Evolutionary conservation across 306 rosid genomes (phyloP).

Genomic region (Prunus persica): DNA sequence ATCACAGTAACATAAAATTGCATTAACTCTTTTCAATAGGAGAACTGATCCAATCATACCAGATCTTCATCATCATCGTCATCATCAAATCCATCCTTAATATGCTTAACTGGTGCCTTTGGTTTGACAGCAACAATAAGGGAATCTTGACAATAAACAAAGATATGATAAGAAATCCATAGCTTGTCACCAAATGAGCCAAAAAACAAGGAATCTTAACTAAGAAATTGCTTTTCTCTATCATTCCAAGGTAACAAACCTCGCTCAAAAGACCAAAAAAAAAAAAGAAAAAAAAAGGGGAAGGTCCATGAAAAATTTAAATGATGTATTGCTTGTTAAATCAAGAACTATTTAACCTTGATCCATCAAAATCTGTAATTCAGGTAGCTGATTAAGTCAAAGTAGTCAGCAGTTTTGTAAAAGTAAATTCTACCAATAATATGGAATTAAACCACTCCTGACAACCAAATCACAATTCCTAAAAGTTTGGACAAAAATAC

Average conservation of each 20-base stretch:
- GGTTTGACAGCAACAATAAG: slow-evolving; percentile 91
- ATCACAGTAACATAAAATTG: slow-evolving; percentile 1
- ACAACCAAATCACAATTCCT: background rate
- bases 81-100: slow-evolving; percentile 54
- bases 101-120: slow-evolving; percentile 62
- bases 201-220: background rate
- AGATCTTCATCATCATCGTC: slow-evolving; percentile 79
- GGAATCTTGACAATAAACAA: slow-evolving; percentile 50
- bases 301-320: background rate
- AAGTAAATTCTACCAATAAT: background rate
- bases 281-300: background rate
- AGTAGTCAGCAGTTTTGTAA: background rate
- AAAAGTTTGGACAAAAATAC: background rate
- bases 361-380: background rate
- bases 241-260: background rate
- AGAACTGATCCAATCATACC: slow-evolving; percentile 41
- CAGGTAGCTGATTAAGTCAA: background rate
- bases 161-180: background rate
- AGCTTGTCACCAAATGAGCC: background rate
- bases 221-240: background rate
- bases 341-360: background rate
- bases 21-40: slow-evolving; percentile 12
- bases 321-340: background rate
- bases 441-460: background rate
- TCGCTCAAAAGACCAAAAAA: background rate